Evolutionary conservation across 306 rosid genomes (phyloP).

Genomic region (Hippophae rhamnoides): DNA sequence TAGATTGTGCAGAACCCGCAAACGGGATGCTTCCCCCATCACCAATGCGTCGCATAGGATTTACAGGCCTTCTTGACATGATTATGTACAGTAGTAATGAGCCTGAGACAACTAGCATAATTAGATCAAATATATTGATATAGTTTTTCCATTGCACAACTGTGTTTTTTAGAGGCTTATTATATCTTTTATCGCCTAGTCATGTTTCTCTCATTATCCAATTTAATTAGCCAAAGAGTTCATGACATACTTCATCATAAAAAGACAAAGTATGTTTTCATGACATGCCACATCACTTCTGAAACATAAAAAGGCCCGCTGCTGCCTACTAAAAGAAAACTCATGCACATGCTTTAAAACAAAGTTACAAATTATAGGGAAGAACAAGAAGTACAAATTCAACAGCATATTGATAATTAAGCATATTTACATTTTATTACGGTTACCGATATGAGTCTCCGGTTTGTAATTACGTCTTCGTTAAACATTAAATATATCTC

Average conservation of each 20-base stretch:
- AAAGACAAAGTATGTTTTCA: not conserved
- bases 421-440: too few relatives aligned
- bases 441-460: too few relatives aligned
- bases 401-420: too few relatives aligned
- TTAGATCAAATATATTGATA: slow-evolving; percentile 11
- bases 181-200: not conserved
- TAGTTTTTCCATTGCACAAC: slow-evolving; percentile 15
- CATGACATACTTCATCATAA: not conserved
- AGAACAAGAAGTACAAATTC: too few relatives aligned
- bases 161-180: too few relatives aligned
- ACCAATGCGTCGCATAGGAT: slow-evolving; percentile 43
- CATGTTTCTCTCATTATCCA: not conserved
- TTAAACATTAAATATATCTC: too few relatives aligned
- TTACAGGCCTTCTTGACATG: slow-evolving; percentile 58
- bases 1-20: slow-evolving; percentile 21
- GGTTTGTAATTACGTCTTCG: too few relatives aligned
- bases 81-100: slow-evolving; percentile 17
- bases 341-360: not conserved
- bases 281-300: not conserved
- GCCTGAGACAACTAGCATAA: slow-evolving; percentile 34
- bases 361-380: not conserved
- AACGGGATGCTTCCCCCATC: slow-evolving; percentile 37
- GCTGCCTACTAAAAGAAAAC: not conserved
- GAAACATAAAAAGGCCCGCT: not conserved
- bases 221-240: not conserved